Evolutionary conservation across 176 grass and related monocot species (phyloP).

Genomic region (Neostapfia colusana): DNA sequence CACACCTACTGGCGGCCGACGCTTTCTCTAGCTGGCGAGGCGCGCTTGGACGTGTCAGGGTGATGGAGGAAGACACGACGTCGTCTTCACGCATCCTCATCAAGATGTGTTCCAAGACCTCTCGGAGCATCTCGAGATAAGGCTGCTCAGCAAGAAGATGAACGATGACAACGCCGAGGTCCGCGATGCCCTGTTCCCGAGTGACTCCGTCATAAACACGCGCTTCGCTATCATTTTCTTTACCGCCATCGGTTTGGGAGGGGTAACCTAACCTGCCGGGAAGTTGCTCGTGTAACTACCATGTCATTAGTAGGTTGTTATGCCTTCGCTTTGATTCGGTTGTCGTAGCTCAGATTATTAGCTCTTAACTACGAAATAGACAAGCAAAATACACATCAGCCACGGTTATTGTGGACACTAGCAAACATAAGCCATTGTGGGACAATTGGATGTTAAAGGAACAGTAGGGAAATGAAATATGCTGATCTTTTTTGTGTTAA

Average conservation of each 20-base stretch:
- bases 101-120: conserved; percentile 57
- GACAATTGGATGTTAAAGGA: too few species aligned
- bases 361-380: too few species aligned
- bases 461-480: too few species aligned
- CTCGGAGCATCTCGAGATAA: conserved; percentile 42
- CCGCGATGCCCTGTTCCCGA: conserved; percentile 52
- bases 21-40: not conserved
- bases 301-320: too few species aligned
- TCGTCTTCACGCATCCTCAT: conserved; percentile 51
- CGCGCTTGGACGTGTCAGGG: not conserved
- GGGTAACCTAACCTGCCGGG: conserved; percentile 39
- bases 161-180: conserved; percentile 30
- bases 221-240: conserved; percentile 49
- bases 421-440: too few species aligned
- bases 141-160: conserved; percentile 24
- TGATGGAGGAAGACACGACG: conserved; percentile 41
- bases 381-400: too few species aligned
- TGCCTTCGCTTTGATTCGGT: too few species aligned
- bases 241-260: conserved; percentile 38
- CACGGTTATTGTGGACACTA: too few species aligned
- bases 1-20: conserved; percentile 1
- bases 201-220: conserved; percentile 32
- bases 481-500: too few species aligned
- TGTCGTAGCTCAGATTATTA: too few species aligned
- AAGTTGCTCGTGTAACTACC: not conserved